Evolutionary conservation across 1,284 basidiomycete genomes (phyloP), one percentile per base, ranked within the genome.

Genomic region (Tausonia pullulans): DNA sequence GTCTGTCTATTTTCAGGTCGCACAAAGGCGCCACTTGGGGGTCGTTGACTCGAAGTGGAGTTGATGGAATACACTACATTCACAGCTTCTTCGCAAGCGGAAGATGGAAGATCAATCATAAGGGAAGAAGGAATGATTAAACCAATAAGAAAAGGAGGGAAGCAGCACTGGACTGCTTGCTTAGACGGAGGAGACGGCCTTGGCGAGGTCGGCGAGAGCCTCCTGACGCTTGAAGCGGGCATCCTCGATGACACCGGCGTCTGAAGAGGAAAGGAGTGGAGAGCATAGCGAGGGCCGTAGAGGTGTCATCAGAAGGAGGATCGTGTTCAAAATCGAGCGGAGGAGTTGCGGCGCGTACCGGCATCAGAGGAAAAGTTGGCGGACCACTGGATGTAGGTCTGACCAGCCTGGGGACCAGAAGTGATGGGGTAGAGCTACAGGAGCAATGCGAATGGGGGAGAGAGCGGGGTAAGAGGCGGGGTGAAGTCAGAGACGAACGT

Each of bases 151-250:
- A 64, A 44, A 9, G 48, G 59, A 9, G 55, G 14, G 8, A 65
- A 27, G 27, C 27, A 61, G 45, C 62, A 67, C 9, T 66, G 54
- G 2, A 61, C 49, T 55, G 65, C 63, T 11, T 27, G 27, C 27
- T 27, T 27, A 27, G 27, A 27, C 27, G 27, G 27, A 27, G 51
- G 65, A 48, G 55, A 67, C 69, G 62, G 68, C 69, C 65, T 72
- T 71, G 51, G 70, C 72, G 59, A 74, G 69, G 67, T 73, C 72
- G 40, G 68, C 69, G 41, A 74, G 67, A 16, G 69, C 71, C 60
- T 73, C 72, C 52, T 63, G 63, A 60, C 72, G 69, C 71, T 74
- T 74, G 69, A 65, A 74, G 57, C 69, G 65, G 54, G 70, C 72
- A 58, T 74, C 72, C 60, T 69, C 68, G 55, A 70, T 64, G 59